Evolutionary conservation across 208 protist species (phyloP).

Genomic region (Histomonas meleagridis): DNA sequence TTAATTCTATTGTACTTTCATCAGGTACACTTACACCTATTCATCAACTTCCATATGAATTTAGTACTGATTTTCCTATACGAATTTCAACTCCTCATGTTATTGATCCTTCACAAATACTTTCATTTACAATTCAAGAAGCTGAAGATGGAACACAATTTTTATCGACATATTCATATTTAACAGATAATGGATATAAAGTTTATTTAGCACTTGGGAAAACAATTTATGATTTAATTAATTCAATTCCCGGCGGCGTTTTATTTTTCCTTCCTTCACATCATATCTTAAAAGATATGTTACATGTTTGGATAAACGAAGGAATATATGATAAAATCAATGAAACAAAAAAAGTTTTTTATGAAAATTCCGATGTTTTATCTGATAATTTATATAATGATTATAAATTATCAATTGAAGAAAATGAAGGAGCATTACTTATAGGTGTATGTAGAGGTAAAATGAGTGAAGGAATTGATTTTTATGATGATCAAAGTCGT

Average conservation of each 20-base stretch:
- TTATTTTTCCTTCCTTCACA: conserved; percentile 41
- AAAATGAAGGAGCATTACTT: neutral
- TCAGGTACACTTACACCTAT: conserved; percentile 16
- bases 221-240: conserved; percentile 14
- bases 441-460: neutral
- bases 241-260: conserved; percentile 37
- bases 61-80: neutral
- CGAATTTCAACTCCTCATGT: neutral
- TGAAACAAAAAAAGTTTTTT: neutral
- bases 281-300: neutral
- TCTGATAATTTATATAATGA: neutral
- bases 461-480: conserved; percentile 23
- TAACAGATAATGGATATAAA: neutral
- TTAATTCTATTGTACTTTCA: neutral
- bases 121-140: neutral
- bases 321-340: neutral
- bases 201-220: neutral
- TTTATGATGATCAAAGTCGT: neutral
- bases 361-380: neutral
- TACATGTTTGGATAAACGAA: neutral
- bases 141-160: neutral
- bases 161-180: neutral
- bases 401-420: neutral
- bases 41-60: neutral
- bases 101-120: neutral